Percentiles rank a stretch among this genome's conserved stretches.
Conservation (phyloP, 2,329 filamentous ascomycete genomes). For the Zymoseptoria brevis region DNA sequence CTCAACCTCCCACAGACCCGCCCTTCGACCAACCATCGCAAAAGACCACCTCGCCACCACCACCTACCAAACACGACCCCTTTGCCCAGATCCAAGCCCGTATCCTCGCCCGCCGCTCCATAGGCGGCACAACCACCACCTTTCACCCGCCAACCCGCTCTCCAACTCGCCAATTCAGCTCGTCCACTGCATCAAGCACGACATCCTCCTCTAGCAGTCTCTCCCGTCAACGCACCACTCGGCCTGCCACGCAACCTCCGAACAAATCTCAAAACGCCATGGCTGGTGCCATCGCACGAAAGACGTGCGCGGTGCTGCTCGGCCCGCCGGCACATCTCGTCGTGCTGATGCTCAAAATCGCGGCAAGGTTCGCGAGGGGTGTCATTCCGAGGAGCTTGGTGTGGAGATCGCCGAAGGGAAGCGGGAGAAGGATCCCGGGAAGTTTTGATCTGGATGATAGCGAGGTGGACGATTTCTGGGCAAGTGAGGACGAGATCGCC, state of each 20-base stretch:
- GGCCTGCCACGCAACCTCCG: conserved; percentile 10
- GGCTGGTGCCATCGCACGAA: conserved; percentile 55
- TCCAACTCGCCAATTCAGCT: conserved; percentile 34
- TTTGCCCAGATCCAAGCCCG: conserved; percentile 29
- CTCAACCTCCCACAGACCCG: not conserved
- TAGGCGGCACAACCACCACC: conserved; percentile 22
- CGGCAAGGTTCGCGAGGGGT: conserved; percentile 59
- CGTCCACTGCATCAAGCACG: conserved; percentile 17
- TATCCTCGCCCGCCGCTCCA: conserved; percentile 28
- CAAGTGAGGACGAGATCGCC: conserved; percentile 29
- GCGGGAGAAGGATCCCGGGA: conserved; percentile 54
- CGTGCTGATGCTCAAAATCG: conserved; percentile 70
- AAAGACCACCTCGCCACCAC: not conserved
- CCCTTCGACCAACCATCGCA: not conserved
- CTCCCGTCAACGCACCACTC: conserved; percentile 2
- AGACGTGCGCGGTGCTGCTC: conserved; percentile 68
- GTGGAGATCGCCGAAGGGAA: conserved; percentile 23
- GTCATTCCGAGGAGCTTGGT: conserved; percentile 24
- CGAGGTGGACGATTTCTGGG: conserved; percentile 38
- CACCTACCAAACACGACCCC: conserved; percentile 13
- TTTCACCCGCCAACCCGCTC: conserved; percentile 32
- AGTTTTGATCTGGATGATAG: conserved; percentile 46
- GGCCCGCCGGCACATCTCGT: conserved; percentile 75
- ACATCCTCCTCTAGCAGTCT: conserved; percentile 10
- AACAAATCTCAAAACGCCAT: conserved; percentile 12